Conservation (phyloP, 148 eudicot species). For the Chenopodium suecicum region DNA sequence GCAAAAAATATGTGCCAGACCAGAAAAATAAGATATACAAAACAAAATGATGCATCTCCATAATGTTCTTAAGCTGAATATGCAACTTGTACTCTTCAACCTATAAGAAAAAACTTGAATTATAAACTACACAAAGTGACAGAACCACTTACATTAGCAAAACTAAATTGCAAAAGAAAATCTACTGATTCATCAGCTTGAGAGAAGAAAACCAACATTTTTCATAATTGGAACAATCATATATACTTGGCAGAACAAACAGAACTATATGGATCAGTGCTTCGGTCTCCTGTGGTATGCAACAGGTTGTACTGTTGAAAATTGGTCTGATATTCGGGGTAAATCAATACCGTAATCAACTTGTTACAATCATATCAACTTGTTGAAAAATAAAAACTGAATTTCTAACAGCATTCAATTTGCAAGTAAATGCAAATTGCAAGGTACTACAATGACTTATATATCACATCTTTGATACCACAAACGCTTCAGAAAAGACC, state of each 20-base stretch:
- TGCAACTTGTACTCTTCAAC: not conserved
- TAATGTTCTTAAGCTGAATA: not conserved
- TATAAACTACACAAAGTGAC: not conserved
- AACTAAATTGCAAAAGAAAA: not conserved
- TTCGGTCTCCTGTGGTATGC: too few relatives aligned
- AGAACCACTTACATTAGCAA: not conserved
- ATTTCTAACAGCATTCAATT: not conserved
- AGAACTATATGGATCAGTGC: too few relatives aligned
- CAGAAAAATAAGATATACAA: not conserved
- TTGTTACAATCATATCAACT: too few relatives aligned
- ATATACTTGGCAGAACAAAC: too few relatives aligned
- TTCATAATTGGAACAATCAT: not conserved
- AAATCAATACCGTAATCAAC: too few relatives aligned
- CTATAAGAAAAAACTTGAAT: not conserved
- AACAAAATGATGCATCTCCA: not conserved
- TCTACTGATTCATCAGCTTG: not conserved
- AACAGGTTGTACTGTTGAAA: too few relatives aligned
- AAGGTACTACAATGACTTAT: not conserved
- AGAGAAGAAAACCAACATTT: not conserved
- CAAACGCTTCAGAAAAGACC: not conserved
- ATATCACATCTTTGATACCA: not conserved
- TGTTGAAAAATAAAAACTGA: too few relatives aligned
- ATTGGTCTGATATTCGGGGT: too few relatives aligned
- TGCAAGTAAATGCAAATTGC: not conserved
- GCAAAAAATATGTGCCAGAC: not conserved